Evolutionary conservation across 441 rosid species (phyloP).

Genomic region (Gossypium lobatum): DNA sequence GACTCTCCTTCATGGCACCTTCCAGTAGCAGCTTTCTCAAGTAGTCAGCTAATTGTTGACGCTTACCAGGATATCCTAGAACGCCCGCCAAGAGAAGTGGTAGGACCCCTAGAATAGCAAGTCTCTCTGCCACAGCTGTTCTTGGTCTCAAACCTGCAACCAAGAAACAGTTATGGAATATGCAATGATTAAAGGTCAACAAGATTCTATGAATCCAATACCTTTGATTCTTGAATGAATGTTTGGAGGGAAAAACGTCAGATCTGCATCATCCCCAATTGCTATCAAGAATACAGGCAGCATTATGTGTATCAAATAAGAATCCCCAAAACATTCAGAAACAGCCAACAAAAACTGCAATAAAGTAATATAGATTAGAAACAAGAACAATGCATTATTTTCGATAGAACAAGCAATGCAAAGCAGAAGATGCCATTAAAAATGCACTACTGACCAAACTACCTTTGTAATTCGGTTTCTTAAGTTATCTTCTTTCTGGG

Average conservation of each 20-base stretch:
- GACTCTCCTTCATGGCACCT: conserved; percentile 47
- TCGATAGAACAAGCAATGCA: conserved; percentile 8
- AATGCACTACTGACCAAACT: conserved; percentile 15
- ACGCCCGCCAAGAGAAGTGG: conserved; percentile 92
- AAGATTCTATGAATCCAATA: conserved; percentile 20
- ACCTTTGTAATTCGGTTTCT: conserved; percentile 85
- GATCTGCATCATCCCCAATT: conserved; percentile 72
- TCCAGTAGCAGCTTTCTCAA: conserved; percentile 75
- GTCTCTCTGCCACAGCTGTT: conserved; percentile 68
- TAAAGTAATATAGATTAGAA: conserved; percentile 22
- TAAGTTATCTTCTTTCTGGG: conserved; percentile 83
- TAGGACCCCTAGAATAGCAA: conserved; percentile 69
- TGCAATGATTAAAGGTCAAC: conserved; percentile 11
- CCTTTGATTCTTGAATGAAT: conserved; percentile 69
- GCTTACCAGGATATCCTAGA: conserved; percentile 82
- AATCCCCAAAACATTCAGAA: conserved; percentile 63
- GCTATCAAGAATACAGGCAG: conserved; percentile 83
- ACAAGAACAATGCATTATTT: conserved; percentile 10
- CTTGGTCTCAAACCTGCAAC: conserved; percentile 79
- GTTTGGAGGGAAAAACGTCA: conserved; percentile 55
- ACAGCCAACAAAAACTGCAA: conserved; percentile 84
- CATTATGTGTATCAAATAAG: conserved; percentile 76
- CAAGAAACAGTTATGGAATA: conserved; percentile 21
- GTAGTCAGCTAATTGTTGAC: conserved; percentile 55
- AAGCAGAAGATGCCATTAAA: conserved; percentile 4